Evolutionary conservation across 768 basidiomycete genomes (phyloP), one percentile per base, ranked within the genome.

Genomic region (Tricholoma sp.): DNA sequence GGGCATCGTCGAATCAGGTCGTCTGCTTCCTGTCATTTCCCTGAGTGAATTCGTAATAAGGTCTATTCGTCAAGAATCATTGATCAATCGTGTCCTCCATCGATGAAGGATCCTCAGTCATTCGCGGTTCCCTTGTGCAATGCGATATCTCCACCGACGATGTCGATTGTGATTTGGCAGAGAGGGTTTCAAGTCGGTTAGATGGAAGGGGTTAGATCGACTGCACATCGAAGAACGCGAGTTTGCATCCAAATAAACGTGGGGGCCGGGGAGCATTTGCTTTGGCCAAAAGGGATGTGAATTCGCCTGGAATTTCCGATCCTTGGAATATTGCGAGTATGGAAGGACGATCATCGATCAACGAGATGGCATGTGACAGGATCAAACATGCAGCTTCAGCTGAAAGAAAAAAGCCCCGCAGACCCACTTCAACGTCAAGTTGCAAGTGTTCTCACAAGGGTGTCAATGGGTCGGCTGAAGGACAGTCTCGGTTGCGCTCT

Each of bases 341-440:
- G 59, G 64, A 65, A 60, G 67, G 63, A 68, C 66, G 64, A 66
- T 71, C 67, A 79, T 78, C 75, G 73, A 79, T 79, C 77, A 70
- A 76, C 77, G 70, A 78, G 72, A 61, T 55, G 54, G 52, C 63
- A 66, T 70, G 72, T 69, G 68, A 66, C 65, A 63, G 61, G 60
- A 66, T 63, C 64, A 62, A 65, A 63, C 64, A 67, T 63, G 69
- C 60, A 60, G 63, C 63, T 67, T 59, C 63, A 63, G 61, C 50
- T 63, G 58, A 60, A 51, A 56, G 50, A 59, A 55, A 59, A 59
- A 47, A 58, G 27, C 57, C 53, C 61, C 58, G 57, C 54, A 52
- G 56, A 61, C 27, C 64, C 61, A 59, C 62, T 64, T 57, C 56
- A 63, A 63, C 69, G 56, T 71, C 70, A 59, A 69, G 69, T 67